phyloP scores from a whole-genome alignment of 345 rosid species.

The Microthlaspi erraticum region DNA sequence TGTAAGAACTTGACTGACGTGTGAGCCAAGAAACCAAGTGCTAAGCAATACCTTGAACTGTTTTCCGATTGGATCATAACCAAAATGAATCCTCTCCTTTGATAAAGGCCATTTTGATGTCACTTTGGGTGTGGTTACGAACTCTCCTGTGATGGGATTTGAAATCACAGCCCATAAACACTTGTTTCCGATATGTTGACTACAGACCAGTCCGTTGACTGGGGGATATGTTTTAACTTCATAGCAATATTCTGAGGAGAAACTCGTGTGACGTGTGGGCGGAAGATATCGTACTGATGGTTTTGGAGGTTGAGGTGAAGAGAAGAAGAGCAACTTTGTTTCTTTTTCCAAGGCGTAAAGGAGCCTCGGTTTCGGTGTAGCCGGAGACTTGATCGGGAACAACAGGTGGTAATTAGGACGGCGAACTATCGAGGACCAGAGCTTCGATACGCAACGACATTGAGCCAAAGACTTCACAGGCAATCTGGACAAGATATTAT shows the following conservation, averaged over 20 bases:
- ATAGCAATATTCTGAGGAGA: too few relatives aligned
- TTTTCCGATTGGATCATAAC: not conserved
- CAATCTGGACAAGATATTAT: not conserved
- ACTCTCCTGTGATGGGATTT: slow-evolving; percentile 13
- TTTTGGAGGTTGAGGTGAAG: slow-evolving; percentile 1
- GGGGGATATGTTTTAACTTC: too few relatives aligned
- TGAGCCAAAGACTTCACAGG: not conserved
- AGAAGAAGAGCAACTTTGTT: not conserved
- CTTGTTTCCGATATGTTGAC: not conserved
- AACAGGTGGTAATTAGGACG: not conserved
- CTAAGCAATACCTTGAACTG: too few relatives aligned
- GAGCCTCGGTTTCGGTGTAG: not conserved
- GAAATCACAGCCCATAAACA: not conserved
- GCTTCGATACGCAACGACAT: slow-evolving; percentile 27
- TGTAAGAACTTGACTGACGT: not conserved
- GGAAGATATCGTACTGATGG: not conserved
- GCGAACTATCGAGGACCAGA: not conserved
- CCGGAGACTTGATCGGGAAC: not conserved
- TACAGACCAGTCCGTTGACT: not conserved
- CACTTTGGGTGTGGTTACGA: too few relatives aligned
- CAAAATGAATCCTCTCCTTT: too few relatives aligned
- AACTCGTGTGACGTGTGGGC: not conserved
- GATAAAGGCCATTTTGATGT: too few relatives aligned
- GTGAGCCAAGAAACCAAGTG: too few relatives aligned
- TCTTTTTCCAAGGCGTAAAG: not conserved